Evolutionary conservation across 2,329 filamentous ascomycete species (phyloP), one percentile per base, ranked within the genome.

Genomic region (Pezizomycotina sp.): DNA sequence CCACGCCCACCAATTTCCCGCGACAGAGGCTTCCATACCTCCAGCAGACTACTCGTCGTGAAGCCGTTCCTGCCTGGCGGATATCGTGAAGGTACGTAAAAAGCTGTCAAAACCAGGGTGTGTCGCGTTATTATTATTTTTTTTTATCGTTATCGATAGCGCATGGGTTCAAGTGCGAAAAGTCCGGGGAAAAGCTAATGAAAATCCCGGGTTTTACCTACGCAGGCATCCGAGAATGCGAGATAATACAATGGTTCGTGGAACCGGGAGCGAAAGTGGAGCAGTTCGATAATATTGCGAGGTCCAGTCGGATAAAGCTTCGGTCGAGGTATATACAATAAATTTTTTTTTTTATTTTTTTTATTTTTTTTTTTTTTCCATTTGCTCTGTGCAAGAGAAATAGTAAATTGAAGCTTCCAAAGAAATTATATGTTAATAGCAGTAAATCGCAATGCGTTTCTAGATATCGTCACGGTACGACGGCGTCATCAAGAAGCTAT

Each of bases 171-270:
- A 19, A 20, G 30, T 7, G n/a, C 16, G 8, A 33, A 8, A 10
- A 18, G 20, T n/a, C 20, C 22, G 31, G n/a, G 9, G 16, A 14
- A 13, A 31, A 31, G 14, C 21, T 24, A 31, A 14, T 13, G 26
- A 30, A 8, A 14, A 6, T n/a, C 8, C 21, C 12, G 7, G 23
- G 25, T 24, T 9, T 9, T 19, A 12, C 20, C 10, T 12, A 50
- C 32, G 26, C 50, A 89, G 89, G 89, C 36, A 98, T 95, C 53
- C 84, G 89, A 55, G 89, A 98, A 62, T 92, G 89, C 55, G 89
- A 98, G 60, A 81, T 98, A 53, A 95, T 95, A 53, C 89, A 98
- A 63, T 98, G 89, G 89, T 98, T 95, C 57, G 86, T 98, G 48
- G 78, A 93, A 60, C 83, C 91, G 31, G 86, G 84, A 40, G 89